Conservation (phyloP, 768 basidiomycete species). For the Xerocomellus chrysenteron region DNA sequence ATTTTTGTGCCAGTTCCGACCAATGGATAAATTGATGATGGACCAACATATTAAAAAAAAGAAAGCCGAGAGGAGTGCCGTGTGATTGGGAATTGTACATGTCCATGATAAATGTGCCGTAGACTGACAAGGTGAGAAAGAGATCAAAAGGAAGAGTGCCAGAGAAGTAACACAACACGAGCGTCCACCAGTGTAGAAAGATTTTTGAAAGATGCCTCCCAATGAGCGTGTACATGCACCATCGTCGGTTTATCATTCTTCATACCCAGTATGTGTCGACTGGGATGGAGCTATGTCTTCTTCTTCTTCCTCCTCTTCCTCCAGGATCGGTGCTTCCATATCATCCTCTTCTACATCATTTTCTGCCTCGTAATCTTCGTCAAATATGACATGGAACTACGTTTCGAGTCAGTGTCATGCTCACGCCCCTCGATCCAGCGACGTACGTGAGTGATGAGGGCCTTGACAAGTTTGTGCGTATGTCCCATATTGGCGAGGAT, state of each 20-base stretch:
- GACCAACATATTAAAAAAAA: constrained; percentile 11
- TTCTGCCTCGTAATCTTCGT: constrained; percentile 59
- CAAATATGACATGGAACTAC: constrained; percentile 70
- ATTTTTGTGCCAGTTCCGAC: constrained; percentile 23
- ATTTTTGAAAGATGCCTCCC: constrained; percentile 8
- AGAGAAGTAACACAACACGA: constrained; percentile 26
- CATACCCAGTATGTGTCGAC: constrained; percentile 22
- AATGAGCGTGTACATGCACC: constrained; percentile 9
- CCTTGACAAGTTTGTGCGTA: constrained; percentile 73
- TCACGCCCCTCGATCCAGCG: background rate
- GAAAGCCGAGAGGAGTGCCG: constrained; percentile 4
- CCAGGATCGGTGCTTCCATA: constrained; percentile 62
- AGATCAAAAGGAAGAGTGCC: background rate
- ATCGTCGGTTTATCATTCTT: constrained; percentile 15
- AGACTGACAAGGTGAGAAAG: constrained; percentile 1
- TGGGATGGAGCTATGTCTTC: constrained; percentile 36
- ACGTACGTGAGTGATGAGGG: constrained; percentile 73
- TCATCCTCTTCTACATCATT: constrained; percentile 63
- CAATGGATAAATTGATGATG: constrained; percentile 11
- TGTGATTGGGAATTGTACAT: constrained; percentile 25
- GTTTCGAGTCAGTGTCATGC: constrained; percentile 3
- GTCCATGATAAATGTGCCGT: constrained; percentile 34
- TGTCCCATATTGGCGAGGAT: constrained; percentile 80
- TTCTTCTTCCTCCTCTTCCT: constrained; percentile 54
- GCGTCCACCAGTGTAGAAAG: constrained; percentile 17